Evolutionary conservation across 208 protist genomes (phyloP).

Genomic region (Crithidia brevicula): DNA sequence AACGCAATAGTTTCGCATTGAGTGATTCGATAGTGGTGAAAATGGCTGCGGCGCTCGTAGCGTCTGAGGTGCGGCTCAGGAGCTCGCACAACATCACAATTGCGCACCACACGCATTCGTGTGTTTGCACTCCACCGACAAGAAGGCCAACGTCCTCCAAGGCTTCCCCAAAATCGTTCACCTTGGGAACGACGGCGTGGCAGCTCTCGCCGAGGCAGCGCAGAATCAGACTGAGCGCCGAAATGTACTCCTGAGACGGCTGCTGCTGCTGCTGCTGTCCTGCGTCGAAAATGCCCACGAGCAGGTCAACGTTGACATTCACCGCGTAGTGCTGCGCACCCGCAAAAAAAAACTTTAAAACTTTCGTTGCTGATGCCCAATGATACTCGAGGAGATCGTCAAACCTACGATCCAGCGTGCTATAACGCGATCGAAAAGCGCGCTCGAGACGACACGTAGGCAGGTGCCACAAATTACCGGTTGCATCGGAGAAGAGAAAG

Average conservation of each 20-base stretch:
- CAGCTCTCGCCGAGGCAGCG: constrained; percentile 26
- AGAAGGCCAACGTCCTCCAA: constrained; percentile 26
- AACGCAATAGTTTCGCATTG: constrained; percentile 9
- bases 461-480: constrained; percentile 82
- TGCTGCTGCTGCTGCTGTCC: constrained; percentile 6
- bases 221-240: constrained; percentile 21
- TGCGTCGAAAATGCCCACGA: constrained; percentile 23
- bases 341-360: constrained; percentile 25
- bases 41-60: constrained; percentile 16
- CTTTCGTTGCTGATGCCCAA: constrained; percentile 36
- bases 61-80: constrained; percentile 20
- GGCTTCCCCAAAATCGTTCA: constrained; percentile 23
- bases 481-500: constrained; percentile 46
- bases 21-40: constrained; percentile 22
- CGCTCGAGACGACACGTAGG: constrained; percentile 80
- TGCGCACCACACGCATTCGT: constrained; percentile 32
- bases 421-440: constrained; percentile 30
- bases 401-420: constrained; percentile 5
- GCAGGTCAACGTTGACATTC: constrained; percentile 29
- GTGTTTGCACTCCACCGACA: constrained; percentile 14
- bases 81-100: constrained; percentile 27
- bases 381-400: constrained; percentile 35
- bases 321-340: constrained; percentile 35
- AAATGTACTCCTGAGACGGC: constrained; percentile 18
- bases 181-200: constrained; percentile 3